A percentile compares a stretch with the other conserved stretches of the same genome.
Conservation (phyloP, 305 asterid species). For the Euphrasia arctica region DNA sequence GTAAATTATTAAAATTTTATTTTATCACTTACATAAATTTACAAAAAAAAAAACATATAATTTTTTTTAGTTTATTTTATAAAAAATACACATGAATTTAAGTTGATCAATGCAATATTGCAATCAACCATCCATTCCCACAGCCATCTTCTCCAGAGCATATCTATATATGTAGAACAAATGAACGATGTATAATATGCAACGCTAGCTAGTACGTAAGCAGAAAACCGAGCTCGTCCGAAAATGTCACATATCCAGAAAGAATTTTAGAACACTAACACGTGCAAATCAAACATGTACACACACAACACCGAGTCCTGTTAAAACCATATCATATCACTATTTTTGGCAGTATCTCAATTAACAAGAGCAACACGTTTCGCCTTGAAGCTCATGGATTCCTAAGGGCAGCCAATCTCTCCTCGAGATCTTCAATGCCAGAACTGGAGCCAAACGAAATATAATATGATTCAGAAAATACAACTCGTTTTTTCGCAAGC, state of each 20-base stretch:
- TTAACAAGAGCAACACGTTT: not conserved
- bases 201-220: too few species aligned
- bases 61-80: too few species aligned
- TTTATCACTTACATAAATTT: too few species aligned
- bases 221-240: not conserved
- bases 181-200: too few species aligned
- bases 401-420: conserved; percentile 63
- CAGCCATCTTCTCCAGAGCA: too few species aligned
- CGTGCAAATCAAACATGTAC: conserved; percentile 8
- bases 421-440: conserved; percentile 51
- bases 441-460: conserved; percentile 31
- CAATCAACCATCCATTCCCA: too few species aligned
- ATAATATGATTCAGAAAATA: not conserved
- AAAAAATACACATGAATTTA: too few species aligned
- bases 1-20: too few species aligned
- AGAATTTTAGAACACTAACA: not conserved
- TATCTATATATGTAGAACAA: too few species aligned
- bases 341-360: not conserved
- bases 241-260: not conserved
- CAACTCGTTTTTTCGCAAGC: not conserved
- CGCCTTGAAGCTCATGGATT: conserved; percentile 38
- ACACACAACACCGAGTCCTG: not conserved
- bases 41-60: too few species aligned
- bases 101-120: too few species aligned
- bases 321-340: not conserved